Percentiles rank a stretch among this genome's conserved stretches.
Evolutionary conservation across 176 grass and related monocot species (phyloP).

Genomic region (Puya raimondii): DNA sequence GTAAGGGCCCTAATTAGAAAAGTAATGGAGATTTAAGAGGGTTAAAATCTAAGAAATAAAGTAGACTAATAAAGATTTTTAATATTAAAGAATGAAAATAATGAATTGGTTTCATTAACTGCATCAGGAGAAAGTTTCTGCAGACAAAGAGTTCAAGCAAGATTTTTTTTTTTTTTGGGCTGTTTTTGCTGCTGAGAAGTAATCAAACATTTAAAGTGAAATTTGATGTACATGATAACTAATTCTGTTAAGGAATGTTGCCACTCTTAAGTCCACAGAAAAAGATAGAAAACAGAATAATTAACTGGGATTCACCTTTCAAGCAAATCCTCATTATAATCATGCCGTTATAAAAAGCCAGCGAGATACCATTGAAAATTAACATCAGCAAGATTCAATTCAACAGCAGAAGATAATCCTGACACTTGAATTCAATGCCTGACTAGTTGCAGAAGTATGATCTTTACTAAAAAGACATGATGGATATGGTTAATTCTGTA

Average conservation of each 20-base stretch:
- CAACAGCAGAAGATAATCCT: no score
- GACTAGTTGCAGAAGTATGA: no score
- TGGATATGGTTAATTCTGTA: neutral
- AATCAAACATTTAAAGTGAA: neutral
- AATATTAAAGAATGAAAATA: neutral
- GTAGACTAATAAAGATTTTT: neutral
- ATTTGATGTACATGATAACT: neutral
- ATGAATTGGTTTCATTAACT: neutral
- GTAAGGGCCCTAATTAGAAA: slow-evolving; percentile 45
- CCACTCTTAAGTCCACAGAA: no score
- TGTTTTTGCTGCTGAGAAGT: neutral
- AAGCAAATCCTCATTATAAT: no score
- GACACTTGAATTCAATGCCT: no score
- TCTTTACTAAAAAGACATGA: neutral
- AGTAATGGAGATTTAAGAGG: neutral
- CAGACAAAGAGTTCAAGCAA: neutral
- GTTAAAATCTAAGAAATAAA: neutral
- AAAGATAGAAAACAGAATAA: no score
- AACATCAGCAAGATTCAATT: no score
- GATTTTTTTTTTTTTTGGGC: neutral
- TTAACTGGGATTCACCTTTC: no score
- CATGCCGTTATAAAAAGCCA: no score
- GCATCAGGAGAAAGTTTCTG: neutral
- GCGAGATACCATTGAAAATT: no score
- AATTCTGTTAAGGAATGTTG: no score